Evolutionary conservation across 768 basidiomycete species (phyloP).

Genomic region (Russula lepida): DNA sequence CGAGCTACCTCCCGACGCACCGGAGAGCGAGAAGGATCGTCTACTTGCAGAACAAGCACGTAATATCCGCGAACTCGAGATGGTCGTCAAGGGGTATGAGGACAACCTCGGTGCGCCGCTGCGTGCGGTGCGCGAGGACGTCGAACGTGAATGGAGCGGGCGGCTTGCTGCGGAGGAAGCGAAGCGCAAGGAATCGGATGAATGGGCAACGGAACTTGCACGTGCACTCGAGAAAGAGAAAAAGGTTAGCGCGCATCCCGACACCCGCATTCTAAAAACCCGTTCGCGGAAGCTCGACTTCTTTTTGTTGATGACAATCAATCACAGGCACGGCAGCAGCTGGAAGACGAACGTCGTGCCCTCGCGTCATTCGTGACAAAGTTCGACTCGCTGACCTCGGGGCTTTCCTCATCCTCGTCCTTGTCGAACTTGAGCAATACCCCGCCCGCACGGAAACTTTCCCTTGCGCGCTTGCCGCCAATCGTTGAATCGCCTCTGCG

Average conservation of each 20-base stretch:
- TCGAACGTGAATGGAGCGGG: slow-evolving; percentile 63
- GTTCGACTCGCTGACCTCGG: slow-evolving; percentile 65
- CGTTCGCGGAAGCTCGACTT: neutral
- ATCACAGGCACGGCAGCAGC: slow-evolving; percentile 43
- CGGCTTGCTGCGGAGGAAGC: slow-evolving; percentile 51
- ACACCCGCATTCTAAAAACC: neutral
- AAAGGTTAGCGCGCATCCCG: slow-evolving; percentile 34
- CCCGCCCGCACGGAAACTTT: slow-evolving; percentile 25
- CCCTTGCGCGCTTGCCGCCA: slow-evolving; percentile 21
- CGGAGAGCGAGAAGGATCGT: slow-evolving; percentile 67
- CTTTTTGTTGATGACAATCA: neutral
- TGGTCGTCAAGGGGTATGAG: slow-evolving; percentile 61
- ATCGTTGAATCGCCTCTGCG: slow-evolving; percentile 46
- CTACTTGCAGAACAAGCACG: slow-evolving; percentile 64
- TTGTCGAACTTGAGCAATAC: slow-evolving; percentile 2
- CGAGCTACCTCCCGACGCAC: slow-evolving; percentile 51
- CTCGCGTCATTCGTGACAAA: slow-evolving; percentile 74
- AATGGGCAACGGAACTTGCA: slow-evolving; percentile 67
- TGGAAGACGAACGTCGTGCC: slow-evolving; percentile 73
- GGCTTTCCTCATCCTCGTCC: slow-evolving; percentile 17
- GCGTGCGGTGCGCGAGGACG: slow-evolving; percentile 57
- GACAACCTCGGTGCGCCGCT: slow-evolving; percentile 64
- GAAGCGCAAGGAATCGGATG: slow-evolving; percentile 59
- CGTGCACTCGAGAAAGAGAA: slow-evolving; percentile 74
- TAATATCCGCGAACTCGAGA: slow-evolving; percentile 72